Evolutionary conservation across 1,284 basidiomycete genomes (phyloP).

Genomic region (Austropuccinia psidii): DNA sequence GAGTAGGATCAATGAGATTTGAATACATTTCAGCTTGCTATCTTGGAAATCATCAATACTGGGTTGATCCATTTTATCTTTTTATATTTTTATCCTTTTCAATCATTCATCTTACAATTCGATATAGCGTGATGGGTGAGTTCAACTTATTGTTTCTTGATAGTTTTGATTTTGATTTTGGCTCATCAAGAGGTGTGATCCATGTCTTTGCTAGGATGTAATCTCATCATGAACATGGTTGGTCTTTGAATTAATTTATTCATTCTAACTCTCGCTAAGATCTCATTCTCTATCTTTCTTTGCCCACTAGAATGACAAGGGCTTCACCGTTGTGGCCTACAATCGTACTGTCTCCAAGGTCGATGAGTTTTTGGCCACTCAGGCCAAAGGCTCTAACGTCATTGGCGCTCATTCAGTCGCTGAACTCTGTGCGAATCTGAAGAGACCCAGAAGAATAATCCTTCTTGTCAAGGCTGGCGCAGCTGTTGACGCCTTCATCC

Average conservation of each 20-base stretch:
- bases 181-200: not conserved
- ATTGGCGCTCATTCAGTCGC: constrained; percentile 89
- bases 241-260: not conserved
- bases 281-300: not conserved
- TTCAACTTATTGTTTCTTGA: not conserved
- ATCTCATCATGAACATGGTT: constrained; percentile 37
- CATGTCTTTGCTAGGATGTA: constrained; percentile 24
- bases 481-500: constrained; percentile 58
- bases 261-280: not conserved
- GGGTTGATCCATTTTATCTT: not conserved
- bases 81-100: not conserved
- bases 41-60: not conserved
- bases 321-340: constrained; percentile 91
- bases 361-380: constrained; percentile 86
- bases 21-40: not conserved
- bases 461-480: constrained; percentile 72
- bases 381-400: constrained; percentile 76
- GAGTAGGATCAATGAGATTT: not conserved
- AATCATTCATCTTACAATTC: not conserved
- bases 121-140: constrained; percentile 18
- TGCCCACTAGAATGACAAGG: constrained; percentile 70
- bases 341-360: constrained; percentile 98
- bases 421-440: constrained; percentile 62
- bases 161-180: not conserved
- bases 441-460: constrained; percentile 68